Evolutionary conservation across 2,329 filamentous ascomycete species (phyloP).

Genomic region (Cryphonectria parasitica): DNA sequence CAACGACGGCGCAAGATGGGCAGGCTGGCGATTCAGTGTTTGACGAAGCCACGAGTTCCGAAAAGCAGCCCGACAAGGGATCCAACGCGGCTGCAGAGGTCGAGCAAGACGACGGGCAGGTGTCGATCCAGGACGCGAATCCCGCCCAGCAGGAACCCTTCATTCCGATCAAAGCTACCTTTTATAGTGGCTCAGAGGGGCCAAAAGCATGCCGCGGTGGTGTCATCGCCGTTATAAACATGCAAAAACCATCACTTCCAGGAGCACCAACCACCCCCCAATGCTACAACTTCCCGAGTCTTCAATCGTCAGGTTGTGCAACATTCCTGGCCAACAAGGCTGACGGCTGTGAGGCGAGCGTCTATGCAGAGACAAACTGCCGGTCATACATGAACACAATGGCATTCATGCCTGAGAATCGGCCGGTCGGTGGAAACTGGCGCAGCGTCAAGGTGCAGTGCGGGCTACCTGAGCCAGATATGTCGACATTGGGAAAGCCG

Average conservation of each 20-base stretch:
- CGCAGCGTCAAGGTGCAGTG: slow-evolving; percentile 43
- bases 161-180: slow-evolving; percentile 52
- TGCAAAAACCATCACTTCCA: slow-evolving; percentile 35
- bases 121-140: slow-evolving; percentile 46
- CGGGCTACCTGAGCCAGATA: slow-evolving; percentile 36
- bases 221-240: slow-evolving; percentile 35
- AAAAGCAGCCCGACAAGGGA: not conserved
- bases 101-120: slow-evolving; percentile 36
- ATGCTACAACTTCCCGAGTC: slow-evolving; percentile 41
- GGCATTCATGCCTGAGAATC: slow-evolving; percentile 42
- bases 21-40: not conserved
- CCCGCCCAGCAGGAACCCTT: slow-evolving; percentile 47
- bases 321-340: slow-evolving; percentile 42
- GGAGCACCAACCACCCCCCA: slow-evolving; percentile 34
- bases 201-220: slow-evolving; percentile 42
- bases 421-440: slow-evolving; percentile 40
- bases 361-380: slow-evolving; percentile 43
- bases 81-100: slow-evolving; percentile 11
- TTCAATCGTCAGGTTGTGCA: slow-evolving; percentile 39
- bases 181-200: slow-evolving; percentile 44
- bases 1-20: not conserved
- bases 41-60: not conserved
- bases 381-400: slow-evolving; percentile 41
- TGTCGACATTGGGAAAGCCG: slow-evolving; percentile 34
- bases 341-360: slow-evolving; percentile 43